These are phyloP conservation scores for Septoria linicola DNA, from an alignment of 2,329 filamentous ascomycete species.

Conservation along the genomic window DNA sequence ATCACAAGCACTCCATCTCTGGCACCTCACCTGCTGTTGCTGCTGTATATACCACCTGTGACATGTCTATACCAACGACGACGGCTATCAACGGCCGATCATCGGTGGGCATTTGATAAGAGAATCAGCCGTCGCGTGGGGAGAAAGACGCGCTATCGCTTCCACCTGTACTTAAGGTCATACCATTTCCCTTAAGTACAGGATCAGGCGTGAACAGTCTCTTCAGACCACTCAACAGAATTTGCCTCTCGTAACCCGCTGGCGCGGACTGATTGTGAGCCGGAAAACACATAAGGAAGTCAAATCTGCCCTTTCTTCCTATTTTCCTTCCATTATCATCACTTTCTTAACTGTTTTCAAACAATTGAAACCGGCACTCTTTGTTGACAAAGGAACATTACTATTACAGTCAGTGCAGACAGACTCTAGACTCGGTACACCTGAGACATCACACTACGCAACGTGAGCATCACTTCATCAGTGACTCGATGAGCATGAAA, in stretches of 20 bases:
- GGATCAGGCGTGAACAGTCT: conserved; percentile 11
- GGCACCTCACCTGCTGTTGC: no score
- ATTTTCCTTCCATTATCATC: conserved; percentile 1
- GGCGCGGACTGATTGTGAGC: conserved; percentile 3
- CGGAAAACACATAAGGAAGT: conserved; percentile 7
- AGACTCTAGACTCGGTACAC: no score
- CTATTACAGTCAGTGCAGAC: no score
- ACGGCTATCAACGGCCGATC: conserved; percentile 10
- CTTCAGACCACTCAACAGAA: conserved; percentile 3
- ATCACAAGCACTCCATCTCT: background rate
- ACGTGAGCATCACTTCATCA: no score
- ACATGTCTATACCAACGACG: no score
- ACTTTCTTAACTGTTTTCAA: background rate
- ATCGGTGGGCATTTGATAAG: conserved; percentile 10
- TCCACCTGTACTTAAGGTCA: conserved; percentile 22
- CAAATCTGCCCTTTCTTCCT: background rate
- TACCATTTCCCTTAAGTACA: conserved; percentile 15
- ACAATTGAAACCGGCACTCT: no score
- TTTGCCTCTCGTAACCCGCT: conserved; percentile 10
- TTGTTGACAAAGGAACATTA: background rate
- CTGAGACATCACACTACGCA: no score
- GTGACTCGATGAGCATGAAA: background rate
- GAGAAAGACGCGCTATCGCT: conserved; percentile 3
- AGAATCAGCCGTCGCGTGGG: background rate
- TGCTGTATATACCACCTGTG: no score